Percentiles rank a stretch among this genome's conserved stretches.
phyloP scores from a whole-genome alignment of 129 eudicot species.

The Saussurea involucrata region DNA sequence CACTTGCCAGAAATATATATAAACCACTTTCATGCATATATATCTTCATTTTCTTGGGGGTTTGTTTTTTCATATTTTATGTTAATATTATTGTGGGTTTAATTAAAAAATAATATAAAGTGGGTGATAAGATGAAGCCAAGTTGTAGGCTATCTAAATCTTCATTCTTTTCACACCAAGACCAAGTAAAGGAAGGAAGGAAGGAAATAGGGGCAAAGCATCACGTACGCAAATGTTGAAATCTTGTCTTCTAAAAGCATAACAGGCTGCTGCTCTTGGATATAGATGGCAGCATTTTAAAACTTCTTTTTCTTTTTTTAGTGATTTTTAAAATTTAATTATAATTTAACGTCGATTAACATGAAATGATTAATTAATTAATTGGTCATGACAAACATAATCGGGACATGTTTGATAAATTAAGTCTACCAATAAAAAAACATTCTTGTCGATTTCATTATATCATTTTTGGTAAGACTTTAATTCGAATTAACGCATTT shows the following conservation, averaged over 20 bases:
- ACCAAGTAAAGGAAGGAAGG: conserved; percentile 30
- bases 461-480: not conserved
- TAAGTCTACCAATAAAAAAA: not conserved
- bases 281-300: conserved; percentile 8
- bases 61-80: not conserved
- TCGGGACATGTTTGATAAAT: not conserved
- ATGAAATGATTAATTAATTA: not conserved
- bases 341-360: not conserved
- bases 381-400: not conserved
- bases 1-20: conserved; percentile 17
- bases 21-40: conserved; percentile 1
- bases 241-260: conserved; percentile 29
- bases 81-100: not conserved
- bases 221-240: conserved; percentile 27
- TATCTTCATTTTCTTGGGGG: conserved; percentile 17
- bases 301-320: not conserved
- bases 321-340: not conserved
- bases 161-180: conserved; percentile 37
- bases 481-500: not conserved
- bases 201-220: conserved; percentile 29
- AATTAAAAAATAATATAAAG: not conserved
- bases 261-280: conserved; percentile 23
- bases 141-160: conserved; percentile 8
- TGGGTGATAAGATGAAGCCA: conserved; percentile 32
- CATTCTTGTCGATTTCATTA: not conserved